Evolutionary conservation across 768 basidiomycete genomes (phyloP), one percentile per base, ranked within the genome.

Genomic region (Sarcomyxa edulis): DNA sequence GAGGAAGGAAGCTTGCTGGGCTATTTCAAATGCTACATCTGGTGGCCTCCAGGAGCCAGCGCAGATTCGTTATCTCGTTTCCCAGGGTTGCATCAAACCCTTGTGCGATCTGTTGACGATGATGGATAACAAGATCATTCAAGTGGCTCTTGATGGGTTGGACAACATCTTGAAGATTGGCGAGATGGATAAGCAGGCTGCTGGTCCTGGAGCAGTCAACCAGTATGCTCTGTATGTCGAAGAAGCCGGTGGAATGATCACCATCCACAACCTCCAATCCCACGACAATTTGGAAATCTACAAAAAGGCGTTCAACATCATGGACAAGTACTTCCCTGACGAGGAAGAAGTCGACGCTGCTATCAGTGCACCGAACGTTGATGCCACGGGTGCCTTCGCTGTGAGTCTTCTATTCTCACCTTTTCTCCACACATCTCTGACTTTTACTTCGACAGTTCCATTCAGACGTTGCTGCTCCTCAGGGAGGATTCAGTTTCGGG

Each of bases 111-210:
- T 99, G 36, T 74, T 99, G 42, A 84, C 81, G 19, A 95, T 93
- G 76, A 94, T 97, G 92, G 96, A 99, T 67, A 98, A 98, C 78
- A 99, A 99, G 72, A 96, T 98, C 50, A 99, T 99, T 50, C 87
- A 92, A 64, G 95, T 98, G 27, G 95, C 95, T 14, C 78, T 99
- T 32, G 96, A 99, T 58, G 96, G 96, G 38, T 73, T 99, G 34
- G 96, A 99, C 64, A 99, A 99, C 64, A 92, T 98, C 52, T 69
- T 99, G 49, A 97, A 96, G 66, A 86, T 99, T 46, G 95, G 96
- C 29, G 95, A 99, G 66, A 78, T 84, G 54, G 96, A 99, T 64
- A 97, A 85, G 66, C 72, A 81, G 48, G 76, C 82, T 27, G 72
- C 68, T 10, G 91, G 88, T 14, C 83, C 85, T 34, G 87, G 88